phyloP scores from a whole-genome alignment of 2,329 filamentous ascomycete species.

The Fusarium nodosum region DNA sequence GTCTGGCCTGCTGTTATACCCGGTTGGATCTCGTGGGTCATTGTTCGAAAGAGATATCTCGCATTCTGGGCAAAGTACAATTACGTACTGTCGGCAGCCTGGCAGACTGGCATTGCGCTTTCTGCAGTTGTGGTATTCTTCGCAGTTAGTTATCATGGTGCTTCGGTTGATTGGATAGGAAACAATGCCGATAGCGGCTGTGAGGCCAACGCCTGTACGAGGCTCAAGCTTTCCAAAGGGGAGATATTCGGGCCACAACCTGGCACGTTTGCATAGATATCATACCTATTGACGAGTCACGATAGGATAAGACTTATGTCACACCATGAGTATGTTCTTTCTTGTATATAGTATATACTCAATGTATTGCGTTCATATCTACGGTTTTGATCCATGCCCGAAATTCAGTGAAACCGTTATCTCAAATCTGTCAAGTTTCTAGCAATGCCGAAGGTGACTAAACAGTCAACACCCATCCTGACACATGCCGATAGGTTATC shows the following conservation, averaged over 20 bases:
- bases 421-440: not conserved
- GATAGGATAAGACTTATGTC: not conserved
- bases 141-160: constrained; percentile 56
- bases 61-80: constrained; percentile 65
- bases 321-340: not conserved
- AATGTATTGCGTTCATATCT: not conserved
- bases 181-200: constrained; percentile 53
- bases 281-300: not conserved
- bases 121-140: constrained; percentile 65
- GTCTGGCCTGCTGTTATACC: constrained; percentile 62
- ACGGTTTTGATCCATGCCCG: not conserved
- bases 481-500: not conserved
- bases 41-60: constrained; percentile 59
- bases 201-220: constrained; percentile 45
- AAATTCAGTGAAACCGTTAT: too few species aligned
- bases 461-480: not conserved
- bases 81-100: constrained; percentile 63
- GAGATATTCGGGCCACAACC: constrained; percentile 50
- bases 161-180: constrained; percentile 62
- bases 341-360: not conserved
- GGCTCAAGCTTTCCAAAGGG: constrained; percentile 46
- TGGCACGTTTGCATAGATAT: constrained; percentile 31
- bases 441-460: not conserved
- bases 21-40: constrained; percentile 63
- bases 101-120: constrained; percentile 61